Evolutionary conservation across 257 asterid species (phyloP), one percentile per base, ranked within the genome.

Genomic region (Plantago major): DNA sequence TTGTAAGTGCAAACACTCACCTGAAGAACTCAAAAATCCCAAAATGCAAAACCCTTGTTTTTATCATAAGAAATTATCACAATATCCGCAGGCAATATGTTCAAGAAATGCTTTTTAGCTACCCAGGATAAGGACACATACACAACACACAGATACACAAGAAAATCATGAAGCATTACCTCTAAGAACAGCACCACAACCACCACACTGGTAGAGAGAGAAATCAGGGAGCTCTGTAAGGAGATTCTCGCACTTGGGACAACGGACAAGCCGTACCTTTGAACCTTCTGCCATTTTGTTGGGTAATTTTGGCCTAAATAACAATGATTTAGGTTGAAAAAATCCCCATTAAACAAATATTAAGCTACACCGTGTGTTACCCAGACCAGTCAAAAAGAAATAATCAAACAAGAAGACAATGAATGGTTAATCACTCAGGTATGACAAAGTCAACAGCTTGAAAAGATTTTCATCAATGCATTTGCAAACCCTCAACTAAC

Each of bases 201-300:
- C 98, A 58, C 96, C 98, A 73, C 98, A 91, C 76, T 81, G 84
- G 76, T 88, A 91, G 63, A 91, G 83, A 72, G 98, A 79, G 74
- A 81, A 76, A 53, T 81, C 91, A 47, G 93, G 90, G 22, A 79
- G 87, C 80, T 88, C 94, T 2, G 84, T 82, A 0, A 91, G 95
- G 65, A 88, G 87, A 81, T 88, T 88, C 58, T 79, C 98, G 68
- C 96, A 91, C 73, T 91, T 86, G 46, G 98, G 98, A 79, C 98
- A 91, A 60, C 95, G 96, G 58, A 91, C 95, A 70, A 88, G 43
- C 73, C 95, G 72, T 48, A 82, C 82, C 18, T 82, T 76, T 64
- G 86, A 72, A 67, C 71, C 75, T 72, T 85, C 96, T 22, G 78
- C 82, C 96, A 82, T 84, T 68, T 71, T 55, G 50, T 65, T 59